Evolutionary conservation across 2,329 filamentous ascomycete genomes (phyloP).

Genomic region (Aspergillus fijiensis): DNA sequence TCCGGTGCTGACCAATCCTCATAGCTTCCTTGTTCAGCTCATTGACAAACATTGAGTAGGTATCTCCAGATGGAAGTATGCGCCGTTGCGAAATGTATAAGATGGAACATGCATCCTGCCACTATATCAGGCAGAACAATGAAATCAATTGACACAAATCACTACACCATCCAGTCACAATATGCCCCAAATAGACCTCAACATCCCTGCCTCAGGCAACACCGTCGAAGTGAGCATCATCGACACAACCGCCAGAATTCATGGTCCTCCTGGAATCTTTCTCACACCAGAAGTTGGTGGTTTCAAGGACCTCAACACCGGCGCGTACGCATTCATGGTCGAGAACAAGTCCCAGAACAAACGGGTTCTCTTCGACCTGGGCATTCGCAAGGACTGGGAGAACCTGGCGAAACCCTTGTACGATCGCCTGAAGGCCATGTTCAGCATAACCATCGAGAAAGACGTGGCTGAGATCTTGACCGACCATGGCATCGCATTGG

Average conservation of each 20-base stretch:
- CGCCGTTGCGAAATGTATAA: too few species aligned
- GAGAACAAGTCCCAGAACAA: slow-evolving; percentile 34
- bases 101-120: too few species aligned
- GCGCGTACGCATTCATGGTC: slow-evolving; percentile 18
- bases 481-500: not conserved
- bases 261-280: not conserved
- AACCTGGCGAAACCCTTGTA: slow-evolving; percentile 31
- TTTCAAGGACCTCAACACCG: not conserved
- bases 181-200: too few species aligned
- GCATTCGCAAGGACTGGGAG: slow-evolving; percentile 48
- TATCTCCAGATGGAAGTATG: too few species aligned
- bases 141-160: too few species aligned
- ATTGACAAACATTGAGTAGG: too few species aligned
- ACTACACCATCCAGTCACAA: too few species aligned
- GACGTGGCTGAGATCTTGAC: slow-evolving; percentile 4
- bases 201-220: not conserved
- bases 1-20: too few species aligned
- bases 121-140: too few species aligned
- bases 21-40: too few species aligned
- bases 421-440: not conserved
- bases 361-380: slow-evolving; percentile 50
- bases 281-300: not conserved
- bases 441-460: not conserved
- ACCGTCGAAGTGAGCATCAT: slow-evolving; percentile 1
- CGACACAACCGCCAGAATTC: not conserved